Conservation (phyloP, 2,329 filamentous ascomycete genomes). For the Ophiocordyceps robertsii region DNA sequence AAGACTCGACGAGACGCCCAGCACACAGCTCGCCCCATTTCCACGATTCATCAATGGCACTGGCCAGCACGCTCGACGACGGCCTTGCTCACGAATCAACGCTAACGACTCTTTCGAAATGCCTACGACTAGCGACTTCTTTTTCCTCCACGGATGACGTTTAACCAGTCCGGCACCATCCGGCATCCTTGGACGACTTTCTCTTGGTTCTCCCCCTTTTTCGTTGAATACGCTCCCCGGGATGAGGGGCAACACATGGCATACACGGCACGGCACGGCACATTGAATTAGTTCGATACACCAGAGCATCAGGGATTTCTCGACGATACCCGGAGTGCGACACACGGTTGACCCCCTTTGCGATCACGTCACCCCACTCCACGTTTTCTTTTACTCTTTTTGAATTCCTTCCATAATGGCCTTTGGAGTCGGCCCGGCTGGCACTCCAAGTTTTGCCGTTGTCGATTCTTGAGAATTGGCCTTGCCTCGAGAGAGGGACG, state of each 20-base stretch:
- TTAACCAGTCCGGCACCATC: no score
- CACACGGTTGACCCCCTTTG: constrained; percentile 15
- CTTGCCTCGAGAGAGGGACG: background rate
- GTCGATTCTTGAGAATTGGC: background rate
- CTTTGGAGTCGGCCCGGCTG: background rate
- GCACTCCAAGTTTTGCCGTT: background rate
- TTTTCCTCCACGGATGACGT: no score
- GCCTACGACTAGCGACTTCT: no score
- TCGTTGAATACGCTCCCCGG: background rate
- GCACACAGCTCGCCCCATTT: background rate
- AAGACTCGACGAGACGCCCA: background rate
- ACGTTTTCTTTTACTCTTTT: constrained; percentile 13
- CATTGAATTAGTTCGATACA: constrained; percentile 17
- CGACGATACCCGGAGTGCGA: constrained; percentile 28
- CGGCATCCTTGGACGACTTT: background rate
- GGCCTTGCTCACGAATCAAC: no score
- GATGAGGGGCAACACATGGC: constrained; percentile 7
- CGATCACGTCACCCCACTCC: constrained; percentile 24
- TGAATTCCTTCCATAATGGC: background rate
- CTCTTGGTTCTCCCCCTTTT: background rate
- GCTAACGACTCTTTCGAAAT: no score
- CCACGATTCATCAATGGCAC: background rate
- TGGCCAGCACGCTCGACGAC: no score
- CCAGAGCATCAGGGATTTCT: constrained; percentile 17
- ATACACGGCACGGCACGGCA: constrained; percentile 16